A percentile compares a stretch with the other conserved stretches of the same genome.
These are phyloP conservation scores for Epichloe sibirici DNA, from an alignment of 2,329 filamentous ascomycete species.

Conservation along the genomic window DNA sequence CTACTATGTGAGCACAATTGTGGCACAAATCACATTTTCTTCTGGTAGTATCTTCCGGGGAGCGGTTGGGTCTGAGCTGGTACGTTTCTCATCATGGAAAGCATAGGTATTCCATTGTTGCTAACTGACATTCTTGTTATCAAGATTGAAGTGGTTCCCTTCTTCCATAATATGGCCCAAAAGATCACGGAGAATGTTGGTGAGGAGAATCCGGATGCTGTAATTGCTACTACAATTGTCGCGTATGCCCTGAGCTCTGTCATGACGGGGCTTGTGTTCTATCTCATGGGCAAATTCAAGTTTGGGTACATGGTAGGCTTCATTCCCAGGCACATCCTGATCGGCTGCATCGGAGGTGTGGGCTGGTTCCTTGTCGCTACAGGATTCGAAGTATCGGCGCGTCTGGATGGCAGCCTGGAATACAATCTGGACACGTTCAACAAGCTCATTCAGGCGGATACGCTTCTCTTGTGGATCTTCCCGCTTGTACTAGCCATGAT, in stretches of 20 bases:
- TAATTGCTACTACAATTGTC: slow-evolving; percentile 88
- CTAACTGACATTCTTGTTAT: not conserved
- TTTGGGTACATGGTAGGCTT: slow-evolving; percentile 92
- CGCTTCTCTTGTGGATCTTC: slow-evolving; percentile 69
- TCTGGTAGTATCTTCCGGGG: slow-evolving; percentile 79
- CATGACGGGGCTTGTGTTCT: slow-evolving; percentile 84
- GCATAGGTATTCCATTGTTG: not conserved
- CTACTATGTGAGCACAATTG: slow-evolving; percentile 95
- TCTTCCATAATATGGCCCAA: slow-evolving; percentile 96
- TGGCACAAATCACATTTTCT: slow-evolving; percentile 85
- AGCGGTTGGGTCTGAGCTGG: slow-evolving; percentile 87
- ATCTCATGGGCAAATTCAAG: slow-evolving; percentile 73
- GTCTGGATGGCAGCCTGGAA: slow-evolving; percentile 72
- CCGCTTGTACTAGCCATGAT: slow-evolving; percentile 66
- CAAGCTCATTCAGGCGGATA: slow-evolving; percentile 61
- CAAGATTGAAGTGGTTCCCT: slow-evolving; percentile 91
- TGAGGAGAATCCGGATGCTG: slow-evolving; percentile 66
- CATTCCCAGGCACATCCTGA: slow-evolving; percentile 90
- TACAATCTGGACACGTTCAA: slow-evolving; percentile 68
- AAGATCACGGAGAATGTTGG: slow-evolving; percentile 73
- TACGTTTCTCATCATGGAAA: slow-evolving; percentile 23
- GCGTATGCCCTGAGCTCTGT: slow-evolving; percentile 85
- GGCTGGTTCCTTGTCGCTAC: slow-evolving; percentile 90
- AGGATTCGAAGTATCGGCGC: slow-evolving; percentile 84
- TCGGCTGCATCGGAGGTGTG: slow-evolving; percentile 93